These are phyloP conservation scores for Wolfiporia cocos DNA, from an alignment of 1,284 basidiomycete genomes.

Conservation along the genomic window DNA sequence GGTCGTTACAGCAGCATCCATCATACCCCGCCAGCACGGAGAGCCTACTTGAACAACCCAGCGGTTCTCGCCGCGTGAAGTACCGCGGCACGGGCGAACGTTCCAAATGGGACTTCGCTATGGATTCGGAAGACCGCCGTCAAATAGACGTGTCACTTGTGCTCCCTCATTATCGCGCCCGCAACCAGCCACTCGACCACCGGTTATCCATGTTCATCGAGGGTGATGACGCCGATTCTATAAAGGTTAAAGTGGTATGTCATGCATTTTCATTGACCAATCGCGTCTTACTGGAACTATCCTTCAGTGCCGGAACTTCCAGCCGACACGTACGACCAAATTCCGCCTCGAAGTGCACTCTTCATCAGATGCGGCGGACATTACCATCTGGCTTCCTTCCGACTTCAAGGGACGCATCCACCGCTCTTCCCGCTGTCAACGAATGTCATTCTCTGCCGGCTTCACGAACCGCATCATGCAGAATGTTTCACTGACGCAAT, in stretches of 20 bases:
- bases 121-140: constrained; percentile 42
- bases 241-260: constrained; percentile 69
- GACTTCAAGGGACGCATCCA: constrained; percentile 68
- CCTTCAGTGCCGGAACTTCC: constrained; percentile 56
- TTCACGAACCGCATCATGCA: constrained; percentile 64
- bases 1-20: too few species aligned
- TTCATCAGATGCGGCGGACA: constrained; percentile 48
- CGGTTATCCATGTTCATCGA: constrained; percentile 63
- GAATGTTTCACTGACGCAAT: constrained; percentile 51
- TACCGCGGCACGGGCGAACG: constrained; percentile 24
- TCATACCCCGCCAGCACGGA: constrained; percentile 23
- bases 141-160: constrained; percentile 60
- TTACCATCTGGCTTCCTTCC: constrained; percentile 69
- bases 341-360: constrained; percentile 63
- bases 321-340: constrained; percentile 41
- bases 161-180: constrained; percentile 70
- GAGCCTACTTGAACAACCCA: constrained; percentile 23
- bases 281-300: neutral
- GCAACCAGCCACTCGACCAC: constrained; percentile 61
- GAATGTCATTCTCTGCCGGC: constrained; percentile 57
- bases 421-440: constrained; percentile 35
- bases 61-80: constrained; percentile 25
- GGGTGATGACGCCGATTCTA: constrained; percentile 37
- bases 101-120: constrained; percentile 50
- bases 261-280: neutral